Base-by-base conservation (phyloP, 2,329 filamentous ascomycete species). In the Claviceps sp. region DNA sequence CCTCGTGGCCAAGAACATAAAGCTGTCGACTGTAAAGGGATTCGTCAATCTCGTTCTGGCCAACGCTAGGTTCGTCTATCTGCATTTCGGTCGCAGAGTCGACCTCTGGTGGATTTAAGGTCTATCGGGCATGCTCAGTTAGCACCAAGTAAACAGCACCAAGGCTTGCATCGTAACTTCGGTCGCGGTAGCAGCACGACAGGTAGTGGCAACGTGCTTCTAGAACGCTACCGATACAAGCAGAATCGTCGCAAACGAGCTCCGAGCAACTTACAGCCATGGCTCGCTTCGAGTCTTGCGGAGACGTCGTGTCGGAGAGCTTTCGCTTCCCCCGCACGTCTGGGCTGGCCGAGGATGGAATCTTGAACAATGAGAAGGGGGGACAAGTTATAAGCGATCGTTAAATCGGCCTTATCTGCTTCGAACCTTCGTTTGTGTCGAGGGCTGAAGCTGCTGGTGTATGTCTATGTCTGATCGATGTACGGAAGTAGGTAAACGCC, bases 1-100 rank as follows among this genome's bases (percentile, higher is more conserved):
- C 93, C 69, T 84, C 81, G 62, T 85, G 81, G 57, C 81, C 81
- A 49, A 84, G 68, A 55, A 85, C 82, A 64, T 85, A 85, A 60
- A 86, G 82, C 70, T 86, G 82, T 65, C 82, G 77, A 65, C 82
- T 85, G 73, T 86, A 86, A 60, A 86, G 79, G 52, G 81, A 82
- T 66, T 86, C 82, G 61, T 86, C 82, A 72, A 86, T 86, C 57
- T 84, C 81, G 64, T 65, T 72, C 54, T 69, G 69, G 58, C 74
- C 76, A 41, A 74, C 66, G 52, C 74, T 73, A 38, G 79, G 76
- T 57, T 79, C 74, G 67, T 84, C 81, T 59, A 84, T 78, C 71
- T 83, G 79, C 74, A 84, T 79, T 58, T 76, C 71, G 61, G 78
- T 82, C 61, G 78, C 77, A 58, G 82, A 74, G 64, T 83, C 78